Evolutionary conservation across 2,329 filamentous ascomycete species (phyloP).

Genomic region (Drechmeria coniospora): DNA sequence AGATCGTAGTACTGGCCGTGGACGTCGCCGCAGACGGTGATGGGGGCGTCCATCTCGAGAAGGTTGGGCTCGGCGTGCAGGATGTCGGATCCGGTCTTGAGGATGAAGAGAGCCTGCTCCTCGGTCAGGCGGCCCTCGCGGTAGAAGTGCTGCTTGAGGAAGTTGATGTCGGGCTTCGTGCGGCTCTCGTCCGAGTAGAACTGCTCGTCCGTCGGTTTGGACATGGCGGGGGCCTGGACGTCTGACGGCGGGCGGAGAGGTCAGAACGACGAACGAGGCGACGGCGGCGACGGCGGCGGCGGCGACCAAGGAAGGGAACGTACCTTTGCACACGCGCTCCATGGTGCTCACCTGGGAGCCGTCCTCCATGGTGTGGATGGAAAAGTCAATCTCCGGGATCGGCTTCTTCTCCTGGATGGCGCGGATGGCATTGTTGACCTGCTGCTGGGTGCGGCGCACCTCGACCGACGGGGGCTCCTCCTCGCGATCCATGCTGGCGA

Average conservation of each 20-base stretch:
- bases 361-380: constrained; percentile 96
- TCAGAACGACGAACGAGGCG: constrained; percentile 3
- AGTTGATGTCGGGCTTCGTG: constrained; percentile 79
- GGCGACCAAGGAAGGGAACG: constrained; percentile 7
- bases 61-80: constrained; percentile 85
- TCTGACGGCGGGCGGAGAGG: constrained; percentile 38
- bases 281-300: not conserved
- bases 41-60: constrained; percentile 97
- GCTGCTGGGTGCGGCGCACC: constrained; percentile 40
- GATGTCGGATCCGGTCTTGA: constrained; percentile 74
- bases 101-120: constrained; percentile 93
- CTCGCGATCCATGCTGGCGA: constrained; percentile 32
- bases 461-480: constrained; percentile 21
- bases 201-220: constrained; percentile 81
- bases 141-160: constrained; percentile 97
- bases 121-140: constrained; percentile 92
- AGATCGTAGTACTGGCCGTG: constrained; percentile 98
- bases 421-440: constrained; percentile 79
- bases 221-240: constrained; percentile 92
- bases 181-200: constrained; percentile 82
- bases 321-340: constrained; percentile 98
- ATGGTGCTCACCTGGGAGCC: constrained; percentile 85
- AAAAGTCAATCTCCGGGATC: constrained; percentile 95
- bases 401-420: constrained; percentile 92
- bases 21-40: constrained; percentile 95